These are phyloP conservation scores for Coemansia umbellata DNA, from an alignment of 192 early-diverging fungal species.

Conservation along the genomic window DNA sequence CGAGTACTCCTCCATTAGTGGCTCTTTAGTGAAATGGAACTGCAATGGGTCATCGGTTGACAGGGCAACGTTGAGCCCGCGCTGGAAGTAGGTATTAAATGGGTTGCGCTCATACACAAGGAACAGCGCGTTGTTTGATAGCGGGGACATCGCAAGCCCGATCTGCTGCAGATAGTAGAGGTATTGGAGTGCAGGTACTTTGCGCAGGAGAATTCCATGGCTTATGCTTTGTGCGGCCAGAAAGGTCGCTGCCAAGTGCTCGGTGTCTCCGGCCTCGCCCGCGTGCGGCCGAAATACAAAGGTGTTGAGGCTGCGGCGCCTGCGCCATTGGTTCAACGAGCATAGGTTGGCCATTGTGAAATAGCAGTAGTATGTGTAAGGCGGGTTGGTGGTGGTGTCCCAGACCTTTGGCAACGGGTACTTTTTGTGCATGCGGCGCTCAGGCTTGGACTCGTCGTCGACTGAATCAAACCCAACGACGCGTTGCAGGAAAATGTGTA, in stretches of 20 bases:
- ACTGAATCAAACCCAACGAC: constrained; percentile 93
- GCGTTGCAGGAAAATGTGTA: constrained; percentile 91
- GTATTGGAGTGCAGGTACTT: constrained; percentile 92
- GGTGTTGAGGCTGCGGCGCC: constrained; percentile 77
- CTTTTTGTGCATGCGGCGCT: constrained; percentile 75
- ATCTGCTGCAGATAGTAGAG: constrained; percentile 93
- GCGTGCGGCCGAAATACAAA: constrained; percentile 92
- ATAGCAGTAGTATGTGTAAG: constrained; percentile 91
- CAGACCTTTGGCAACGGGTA: constrained; percentile 65
- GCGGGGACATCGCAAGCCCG: constrained; percentile 95
- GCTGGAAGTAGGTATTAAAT: constrained; percentile 84
- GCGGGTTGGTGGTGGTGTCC: constrained; percentile 69
- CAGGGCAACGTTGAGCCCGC: constrained; percentile 86
- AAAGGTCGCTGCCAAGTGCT: constrained; percentile 86
- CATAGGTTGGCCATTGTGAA: constrained; percentile 86
- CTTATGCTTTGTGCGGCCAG: constrained; percentile 80
- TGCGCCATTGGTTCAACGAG: constrained; percentile 74
- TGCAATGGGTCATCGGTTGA: constrained; percentile 94
- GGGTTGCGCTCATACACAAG: constrained; percentile 89
- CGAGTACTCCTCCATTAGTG: constrained; percentile 94
- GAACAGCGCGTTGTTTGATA: constrained; percentile 95
- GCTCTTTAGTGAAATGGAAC: constrained; percentile 96
- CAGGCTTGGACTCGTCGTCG: constrained; percentile 90
- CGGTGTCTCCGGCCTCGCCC: constrained; percentile 94
- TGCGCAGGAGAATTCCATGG: constrained; percentile 89